Conservation (phyloP, 352 stramenopile genomes). For the Phytophthora pseudosyringae region DNA sequence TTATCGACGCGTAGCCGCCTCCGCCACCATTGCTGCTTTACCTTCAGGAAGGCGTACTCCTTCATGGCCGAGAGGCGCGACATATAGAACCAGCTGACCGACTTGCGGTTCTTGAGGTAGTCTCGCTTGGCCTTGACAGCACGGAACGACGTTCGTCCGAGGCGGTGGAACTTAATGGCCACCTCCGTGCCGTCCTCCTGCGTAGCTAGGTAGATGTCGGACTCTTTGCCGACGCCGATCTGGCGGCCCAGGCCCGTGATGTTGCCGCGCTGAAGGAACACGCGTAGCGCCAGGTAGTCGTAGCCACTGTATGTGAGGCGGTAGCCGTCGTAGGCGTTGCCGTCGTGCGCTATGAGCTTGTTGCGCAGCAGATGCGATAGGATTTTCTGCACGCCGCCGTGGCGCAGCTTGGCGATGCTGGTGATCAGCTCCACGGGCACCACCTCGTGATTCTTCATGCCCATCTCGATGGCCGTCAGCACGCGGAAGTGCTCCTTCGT, state of each 20-base stretch:
- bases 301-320: slow-evolving; percentile 99
- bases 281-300: slow-evolving; percentile 97
- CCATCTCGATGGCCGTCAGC: slow-evolving; percentile 98
- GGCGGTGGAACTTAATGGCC: slow-evolving; percentile 99
- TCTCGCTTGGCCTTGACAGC: slow-evolving; percentile 98
- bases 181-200: slow-evolving; percentile 96
- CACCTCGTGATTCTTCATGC: slow-evolving; percentile 99
- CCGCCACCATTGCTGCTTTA: slow-evolving; percentile 15
- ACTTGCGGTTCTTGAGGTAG: slow-evolving; percentile 97
- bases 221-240: slow-evolving; percentile 99
- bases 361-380: slow-evolving; percentile 96
- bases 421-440: slow-evolving; percentile 97
- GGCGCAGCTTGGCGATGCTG: slow-evolving; percentile 96
- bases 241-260: slow-evolving; percentile 91
- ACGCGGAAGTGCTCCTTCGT: slow-evolving; percentile 98
- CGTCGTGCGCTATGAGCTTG: slow-evolving; percentile 98
- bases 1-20: neutral
- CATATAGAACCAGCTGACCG: slow-evolving; percentile 99
- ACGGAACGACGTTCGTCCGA: slow-evolving; percentile 98
- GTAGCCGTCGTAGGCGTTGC: slow-evolving; percentile 97
- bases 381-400: slow-evolving; percentile 98
- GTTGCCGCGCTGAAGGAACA: slow-evolving; percentile 94
- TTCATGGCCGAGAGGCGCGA: slow-evolving; percentile 98
- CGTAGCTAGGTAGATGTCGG: slow-evolving; percentile 97
- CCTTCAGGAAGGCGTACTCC: slow-evolving; percentile 99